Evolutionary conservation across 73 alveolate genomes (phyloP).

Genomic region (Paramecium sonneborni): DNA sequence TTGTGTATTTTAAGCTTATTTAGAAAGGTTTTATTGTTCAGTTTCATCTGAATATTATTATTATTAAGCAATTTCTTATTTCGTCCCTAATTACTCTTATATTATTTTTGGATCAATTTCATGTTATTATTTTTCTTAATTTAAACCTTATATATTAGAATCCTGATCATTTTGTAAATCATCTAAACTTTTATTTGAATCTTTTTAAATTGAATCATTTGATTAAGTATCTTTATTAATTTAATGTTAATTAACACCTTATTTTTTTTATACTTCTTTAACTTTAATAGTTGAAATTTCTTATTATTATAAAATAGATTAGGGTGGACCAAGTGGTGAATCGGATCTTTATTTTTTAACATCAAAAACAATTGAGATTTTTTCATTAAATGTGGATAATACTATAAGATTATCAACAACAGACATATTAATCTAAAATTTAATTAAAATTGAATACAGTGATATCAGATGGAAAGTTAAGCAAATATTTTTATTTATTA

Average conservation of each 20-base stretch:
- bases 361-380: constrained; percentile 15
- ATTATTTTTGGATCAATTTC: background rate
- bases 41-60: background rate
- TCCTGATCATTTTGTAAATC: background rate
- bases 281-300: background rate
- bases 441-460: background rate
- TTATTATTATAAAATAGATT: background rate
- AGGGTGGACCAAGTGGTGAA: background rate
- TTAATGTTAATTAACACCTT: background rate
- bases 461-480: background rate
- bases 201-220: background rate
- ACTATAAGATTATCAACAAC: constrained; percentile 30
- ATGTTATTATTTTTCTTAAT: background rate
- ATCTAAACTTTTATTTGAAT: background rate
- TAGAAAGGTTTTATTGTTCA: background rate
- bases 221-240: background rate
- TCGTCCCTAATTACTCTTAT: background rate
- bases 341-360: background rate
- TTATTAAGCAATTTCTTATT: background rate
- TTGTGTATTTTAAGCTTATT: too few species aligned
- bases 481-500: background rate
- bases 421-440: background rate
- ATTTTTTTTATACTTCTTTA: background rate
- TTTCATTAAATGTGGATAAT: background rate
- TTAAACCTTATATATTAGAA: background rate